A percentile compares a stretch with the other conserved stretches of the same genome.
phyloP scores from a whole-genome alignment of 805 yeast species.

The Teunomyces tritomae region DNA sequence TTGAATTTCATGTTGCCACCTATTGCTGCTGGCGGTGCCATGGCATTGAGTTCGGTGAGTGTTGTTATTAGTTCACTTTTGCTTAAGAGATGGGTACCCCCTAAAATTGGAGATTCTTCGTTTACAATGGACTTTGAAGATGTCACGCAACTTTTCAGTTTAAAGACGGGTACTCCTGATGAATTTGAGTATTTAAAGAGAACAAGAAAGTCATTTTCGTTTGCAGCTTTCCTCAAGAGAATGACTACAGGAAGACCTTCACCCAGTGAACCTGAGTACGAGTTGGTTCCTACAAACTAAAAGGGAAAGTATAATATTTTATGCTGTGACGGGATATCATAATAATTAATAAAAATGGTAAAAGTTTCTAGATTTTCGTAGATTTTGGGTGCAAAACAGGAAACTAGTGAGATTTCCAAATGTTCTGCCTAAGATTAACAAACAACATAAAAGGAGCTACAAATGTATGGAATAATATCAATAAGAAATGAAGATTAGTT shows the following conservation, averaged over 20 bases:
- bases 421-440: not conserved
- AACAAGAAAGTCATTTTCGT: conserved; percentile 2
- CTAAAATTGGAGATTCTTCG: conserved; percentile 12
- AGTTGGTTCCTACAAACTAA: conserved; percentile 2
- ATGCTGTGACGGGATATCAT: too few relatives aligned
- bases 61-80: conserved; percentile 79
- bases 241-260: not conserved
- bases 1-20: conserved; percentile 79
- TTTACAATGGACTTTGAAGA: conserved; percentile 20
- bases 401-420: not conserved
- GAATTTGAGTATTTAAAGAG: conserved; percentile 21
- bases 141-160: conserved; percentile 19
- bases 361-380: not conserved
- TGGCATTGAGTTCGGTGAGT: conserved; percentile 90
- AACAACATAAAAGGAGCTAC: too few relatives aligned
- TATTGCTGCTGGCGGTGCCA: conserved; percentile 83
- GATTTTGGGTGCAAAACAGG: not conserved
- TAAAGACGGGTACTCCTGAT: conserved; percentile 20
- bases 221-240: not conserved
- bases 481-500: not conserved
- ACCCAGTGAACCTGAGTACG: not conserved
- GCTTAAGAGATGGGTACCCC: conserved; percentile 62
- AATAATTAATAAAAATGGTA: too few relatives aligned
- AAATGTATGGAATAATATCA: not conserved
- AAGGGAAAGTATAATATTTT: not conserved